phyloP scores from a whole-genome alignment of 2,329 filamentous ascomycete species.

The Claviceps cyperi region DNA sequence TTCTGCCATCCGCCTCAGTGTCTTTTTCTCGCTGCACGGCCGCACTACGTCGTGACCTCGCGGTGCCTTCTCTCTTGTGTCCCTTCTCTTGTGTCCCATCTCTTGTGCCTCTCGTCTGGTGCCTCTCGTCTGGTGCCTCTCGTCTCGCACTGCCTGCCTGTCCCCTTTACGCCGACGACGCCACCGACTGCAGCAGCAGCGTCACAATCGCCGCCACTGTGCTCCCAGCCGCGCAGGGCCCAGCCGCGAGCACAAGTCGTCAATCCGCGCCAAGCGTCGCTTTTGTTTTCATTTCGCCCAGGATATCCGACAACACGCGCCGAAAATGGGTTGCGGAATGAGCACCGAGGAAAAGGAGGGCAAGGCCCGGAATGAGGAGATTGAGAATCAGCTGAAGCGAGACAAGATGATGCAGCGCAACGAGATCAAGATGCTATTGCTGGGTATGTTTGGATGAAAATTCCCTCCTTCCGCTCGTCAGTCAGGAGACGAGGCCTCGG shows the following conservation, averaged over 20 bases:
- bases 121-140: not conserved
- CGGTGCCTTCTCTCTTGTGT: not conserved
- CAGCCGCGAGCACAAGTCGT: not conserved
- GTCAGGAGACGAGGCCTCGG: not conserved
- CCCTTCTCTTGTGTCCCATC: too few species aligned
- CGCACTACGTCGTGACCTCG: not conserved
- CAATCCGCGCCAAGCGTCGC: not conserved
- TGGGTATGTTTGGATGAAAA: conserved; percentile 46
- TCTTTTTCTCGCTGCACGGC: not conserved
- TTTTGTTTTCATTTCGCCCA: not conserved
- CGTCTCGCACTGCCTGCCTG: not conserved
- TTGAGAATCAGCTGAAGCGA: conserved; percentile 96
- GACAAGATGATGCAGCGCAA: conserved; percentile 98
- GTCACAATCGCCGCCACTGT: not conserved
- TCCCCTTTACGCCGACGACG: conserved; percentile 1
- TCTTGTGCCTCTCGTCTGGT: not conserved
- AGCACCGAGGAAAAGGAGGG: conserved; percentile 99
- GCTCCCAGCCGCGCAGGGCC: not conserved
- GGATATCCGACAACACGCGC: conserved; percentile 17
- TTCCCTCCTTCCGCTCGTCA: too few species aligned
- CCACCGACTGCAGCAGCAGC: not conserved
- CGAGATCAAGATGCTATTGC: conserved; percentile 98
- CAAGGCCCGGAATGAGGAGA: conserved; percentile 99
- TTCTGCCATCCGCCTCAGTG: not conserved
- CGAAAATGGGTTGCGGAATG: conserved; percentile 98